Evolutionary conservation across 768 basidiomycete species (phyloP).

Genomic region (Cystobasidium onofrii): DNA sequence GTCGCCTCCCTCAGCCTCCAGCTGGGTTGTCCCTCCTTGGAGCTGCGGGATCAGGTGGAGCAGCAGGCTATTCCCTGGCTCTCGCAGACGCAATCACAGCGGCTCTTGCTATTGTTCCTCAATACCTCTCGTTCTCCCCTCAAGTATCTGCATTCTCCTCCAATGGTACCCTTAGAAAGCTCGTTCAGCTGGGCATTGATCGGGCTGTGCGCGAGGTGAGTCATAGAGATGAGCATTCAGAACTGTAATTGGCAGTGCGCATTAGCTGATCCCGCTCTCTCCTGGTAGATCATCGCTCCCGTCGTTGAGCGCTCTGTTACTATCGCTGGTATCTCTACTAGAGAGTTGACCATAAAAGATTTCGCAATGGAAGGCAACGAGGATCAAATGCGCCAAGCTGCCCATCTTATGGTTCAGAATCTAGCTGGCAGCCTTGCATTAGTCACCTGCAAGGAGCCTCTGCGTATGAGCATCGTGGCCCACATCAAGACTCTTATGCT

Average conservation of each 20-base stretch:
- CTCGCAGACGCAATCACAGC: conserved; percentile 45
- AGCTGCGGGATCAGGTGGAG: conserved; percentile 25
- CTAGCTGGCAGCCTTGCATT: conserved; percentile 90
- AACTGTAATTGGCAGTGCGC: not conserved
- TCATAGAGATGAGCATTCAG: conserved; percentile 7
- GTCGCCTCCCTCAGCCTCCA: conserved; percentile 18
- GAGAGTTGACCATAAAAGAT: conserved; percentile 90
- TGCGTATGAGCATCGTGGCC: conserved; percentile 80
- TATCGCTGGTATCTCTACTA: conserved; percentile 93
- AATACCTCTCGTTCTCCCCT: conserved; percentile 66
- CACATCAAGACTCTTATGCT: conserved; percentile 74
- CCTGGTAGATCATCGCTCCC: conserved; percentile 73
- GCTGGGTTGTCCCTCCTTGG: conserved; percentile 17
- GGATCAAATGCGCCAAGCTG: conserved; percentile 78
- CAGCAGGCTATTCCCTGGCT: conserved; percentile 42
- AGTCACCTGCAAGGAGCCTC: conserved; percentile 95
- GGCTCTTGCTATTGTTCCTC: conserved; percentile 62
- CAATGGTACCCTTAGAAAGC: conserved; percentile 78
- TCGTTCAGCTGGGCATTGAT: conserved; percentile 82
- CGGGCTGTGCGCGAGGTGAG: conserved; percentile 85
- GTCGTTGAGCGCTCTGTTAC: conserved; percentile 97
- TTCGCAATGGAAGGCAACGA: conserved; percentile 89
- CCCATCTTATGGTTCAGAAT: conserved; percentile 92
- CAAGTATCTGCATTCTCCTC: conserved; percentile 65
- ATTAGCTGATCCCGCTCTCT: conserved; percentile 7